These are phyloP conservation scores for Smithsoniella earleae DNA, from an alignment of 163 green algal genomes.

Conservation along the genomic window DNA sequence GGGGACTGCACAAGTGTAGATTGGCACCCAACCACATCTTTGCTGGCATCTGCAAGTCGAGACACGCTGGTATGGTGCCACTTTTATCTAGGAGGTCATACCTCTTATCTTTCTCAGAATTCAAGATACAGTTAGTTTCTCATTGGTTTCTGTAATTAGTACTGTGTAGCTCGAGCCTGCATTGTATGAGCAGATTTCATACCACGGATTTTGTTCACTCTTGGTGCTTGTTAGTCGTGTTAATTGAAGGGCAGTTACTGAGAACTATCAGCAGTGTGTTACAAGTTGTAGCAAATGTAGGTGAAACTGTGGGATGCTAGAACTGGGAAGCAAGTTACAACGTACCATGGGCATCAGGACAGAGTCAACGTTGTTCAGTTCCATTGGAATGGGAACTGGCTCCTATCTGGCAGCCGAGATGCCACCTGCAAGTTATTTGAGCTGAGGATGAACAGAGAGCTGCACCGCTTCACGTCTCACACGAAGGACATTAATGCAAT, in stretches of 20 bases:
- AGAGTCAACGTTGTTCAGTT: conserved; percentile 15
- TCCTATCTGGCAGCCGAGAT: conserved; percentile 21
- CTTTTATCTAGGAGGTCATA: too few species aligned
- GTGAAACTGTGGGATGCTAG: conserved; percentile 27
- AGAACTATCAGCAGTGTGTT: too few species aligned
- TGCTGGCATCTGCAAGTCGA: conserved; percentile 6
- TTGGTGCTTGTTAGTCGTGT: too few species aligned
- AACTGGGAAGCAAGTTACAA: conserved; percentile 6
- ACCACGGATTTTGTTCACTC: too few species aligned
- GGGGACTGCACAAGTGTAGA: conserved; percentile 22
- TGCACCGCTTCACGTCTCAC: conserved; percentile 3
- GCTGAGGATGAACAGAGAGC: conserved; percentile 19
- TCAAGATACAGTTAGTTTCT: too few species aligned
- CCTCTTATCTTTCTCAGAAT: too few species aligned
- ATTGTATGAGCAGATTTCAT: background rate
- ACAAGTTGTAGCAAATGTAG: too few species aligned
- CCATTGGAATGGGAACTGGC: conserved; percentile 27
- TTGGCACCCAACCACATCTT: conserved; percentile 3
- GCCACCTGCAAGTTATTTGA: conserved; percentile 27
- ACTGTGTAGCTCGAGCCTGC: background rate
- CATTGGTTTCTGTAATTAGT: background rate
- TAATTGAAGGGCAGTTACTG: too few species aligned
- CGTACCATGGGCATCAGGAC: conserved; percentile 28
- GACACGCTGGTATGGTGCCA: conserved; percentile 21
- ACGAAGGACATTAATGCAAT: conserved; percentile 19